A percentile compares a stretch with the other conserved stretches of the same genome.
These are phyloP conservation scores for Penicillium vulpinum DNA, from an alignment of 2,329 filamentous ascomycete genomes.

Conservation along the genomic window DNA sequence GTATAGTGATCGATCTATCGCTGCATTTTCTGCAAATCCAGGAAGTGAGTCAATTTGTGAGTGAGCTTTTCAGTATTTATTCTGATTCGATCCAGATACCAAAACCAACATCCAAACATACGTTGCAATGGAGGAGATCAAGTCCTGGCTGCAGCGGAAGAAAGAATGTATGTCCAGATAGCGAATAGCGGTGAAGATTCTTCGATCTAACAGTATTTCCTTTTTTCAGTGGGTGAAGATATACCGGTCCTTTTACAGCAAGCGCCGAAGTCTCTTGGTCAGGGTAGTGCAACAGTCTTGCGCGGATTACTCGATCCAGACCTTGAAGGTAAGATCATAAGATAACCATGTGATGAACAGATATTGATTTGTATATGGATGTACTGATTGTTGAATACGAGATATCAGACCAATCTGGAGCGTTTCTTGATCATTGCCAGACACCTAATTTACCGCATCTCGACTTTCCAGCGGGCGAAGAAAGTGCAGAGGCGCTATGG, in stretches of 20 bases:
- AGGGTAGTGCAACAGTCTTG: constrained; percentile 24
- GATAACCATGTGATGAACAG: neutral
- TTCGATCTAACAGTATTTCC: neutral
- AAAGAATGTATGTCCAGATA: constrained; percentile 20
- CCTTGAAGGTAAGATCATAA: constrained; percentile 23
- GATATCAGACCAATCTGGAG: constrained; percentile 22
- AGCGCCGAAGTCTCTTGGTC: constrained; percentile 23
- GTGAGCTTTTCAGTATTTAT: neutral
- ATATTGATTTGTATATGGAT: neutral
- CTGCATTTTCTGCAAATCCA: constrained; percentile 28
- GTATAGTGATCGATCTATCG: constrained; percentile 12
- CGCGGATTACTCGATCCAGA: constrained; percentile 28
- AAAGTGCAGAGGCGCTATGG: constrained; percentile 34
- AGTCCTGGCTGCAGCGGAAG: constrained; percentile 26
- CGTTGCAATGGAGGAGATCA: constrained; percentile 21
- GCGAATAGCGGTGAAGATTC: neutral
- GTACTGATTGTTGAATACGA: neutral
- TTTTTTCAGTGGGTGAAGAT: constrained; percentile 20
- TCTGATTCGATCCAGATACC: constrained; percentile 17
- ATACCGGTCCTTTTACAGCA: constrained; percentile 26
- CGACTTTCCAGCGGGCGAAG: constrained; percentile 29
- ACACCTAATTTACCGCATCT: constrained; percentile 19
- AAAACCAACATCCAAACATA: constrained; percentile 24
- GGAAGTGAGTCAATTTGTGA: constrained; percentile 22
- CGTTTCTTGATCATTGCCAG: constrained; percentile 28